Percentiles rank a stretch among this genome's conserved stretches.
Conservation (phyloP, 169 alveolate genomes). For the Blepharisma undulans region DNA sequence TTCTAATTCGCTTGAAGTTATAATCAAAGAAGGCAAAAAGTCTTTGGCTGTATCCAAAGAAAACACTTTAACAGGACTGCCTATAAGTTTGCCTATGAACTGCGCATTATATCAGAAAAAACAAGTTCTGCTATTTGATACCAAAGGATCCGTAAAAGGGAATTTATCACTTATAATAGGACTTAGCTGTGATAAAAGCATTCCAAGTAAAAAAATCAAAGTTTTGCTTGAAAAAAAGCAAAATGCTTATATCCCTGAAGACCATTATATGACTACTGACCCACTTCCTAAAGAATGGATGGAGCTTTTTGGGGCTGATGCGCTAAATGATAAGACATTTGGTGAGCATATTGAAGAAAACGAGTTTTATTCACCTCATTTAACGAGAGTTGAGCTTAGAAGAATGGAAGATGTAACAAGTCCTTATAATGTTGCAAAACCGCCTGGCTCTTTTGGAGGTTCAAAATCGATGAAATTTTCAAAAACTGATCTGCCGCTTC, state of each 20-base stretch:
- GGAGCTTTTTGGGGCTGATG: constrained; percentile 51
- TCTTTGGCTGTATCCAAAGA: neutral
- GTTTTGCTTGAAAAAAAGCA: constrained; percentile 36
- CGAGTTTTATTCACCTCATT: neutral
- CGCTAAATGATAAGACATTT: neutral
- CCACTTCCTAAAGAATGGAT: constrained; percentile 66
- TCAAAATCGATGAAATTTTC: neutral
- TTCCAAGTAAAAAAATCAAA: constrained; percentile 52
- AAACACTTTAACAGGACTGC: neutral
- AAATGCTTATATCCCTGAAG: constrained; percentile 55
- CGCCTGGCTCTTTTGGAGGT: neutral
- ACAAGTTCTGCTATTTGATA: neutral
- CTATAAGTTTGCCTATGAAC: constrained; percentile 2
- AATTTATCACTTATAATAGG: constrained; percentile 49
- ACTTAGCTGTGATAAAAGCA: constrained; percentile 46
- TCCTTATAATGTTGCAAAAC: neutral
- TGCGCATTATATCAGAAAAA: constrained; percentile 6
- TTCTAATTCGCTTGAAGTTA: neutral
- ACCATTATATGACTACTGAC: constrained; percentile 51
- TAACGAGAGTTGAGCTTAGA: neutral
- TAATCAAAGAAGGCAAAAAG: neutral
- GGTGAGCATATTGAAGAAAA: neutral
- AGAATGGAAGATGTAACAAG: constrained; percentile 31
- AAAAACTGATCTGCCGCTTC: neutral
- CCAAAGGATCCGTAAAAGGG: no score